These are phyloP conservation scores for Annulohypoxylon nitens DNA, from an alignment of 495 filamentous ascomycete species.

Conservation along the genomic window DNA sequence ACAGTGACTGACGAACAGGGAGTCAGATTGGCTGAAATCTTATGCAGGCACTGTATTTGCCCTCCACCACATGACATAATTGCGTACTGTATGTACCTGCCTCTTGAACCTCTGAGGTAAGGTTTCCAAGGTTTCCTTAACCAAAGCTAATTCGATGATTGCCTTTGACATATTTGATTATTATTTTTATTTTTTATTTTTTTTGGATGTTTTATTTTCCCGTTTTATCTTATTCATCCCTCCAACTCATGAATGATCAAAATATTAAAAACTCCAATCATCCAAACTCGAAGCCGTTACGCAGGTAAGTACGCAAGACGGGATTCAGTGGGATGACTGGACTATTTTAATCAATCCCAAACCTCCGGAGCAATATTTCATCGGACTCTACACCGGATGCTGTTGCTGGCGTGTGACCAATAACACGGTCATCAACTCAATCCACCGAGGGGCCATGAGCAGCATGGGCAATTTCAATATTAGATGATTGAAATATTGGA, in stretches of 20 bases:
- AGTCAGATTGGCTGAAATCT: conserved; percentile 2
- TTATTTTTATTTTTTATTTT: neutral
- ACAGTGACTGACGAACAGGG: neutral
- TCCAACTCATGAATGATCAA: neutral
- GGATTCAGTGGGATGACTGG: neutral
- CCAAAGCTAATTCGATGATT: conserved; percentile 3
- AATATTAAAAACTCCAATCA: neutral
- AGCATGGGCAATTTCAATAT: conserved; percentile 1
- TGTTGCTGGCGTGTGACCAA: conserved; percentile 15
- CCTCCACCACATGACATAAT: conserved; percentile 19
- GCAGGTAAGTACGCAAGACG: neutral
- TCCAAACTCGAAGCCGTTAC: neutral
- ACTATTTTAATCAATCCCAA: neutral
- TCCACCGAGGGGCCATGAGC: neutral
- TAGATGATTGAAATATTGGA: neutral
- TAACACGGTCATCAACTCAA: conserved; percentile 15
- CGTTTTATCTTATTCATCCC: neutral
- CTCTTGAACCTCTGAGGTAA: neutral
- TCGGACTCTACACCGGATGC: neutral
- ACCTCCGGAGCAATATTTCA: neutral
- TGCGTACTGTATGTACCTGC: neutral
- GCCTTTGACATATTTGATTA: neutral
- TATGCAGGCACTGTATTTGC: conserved; percentile 27
- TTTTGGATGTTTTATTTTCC: neutral
- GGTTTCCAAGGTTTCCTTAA: neutral